Conservation (phyloP, 2,329 filamentous ascomycete genomes). For the Botrytis sinoallii region DNA sequence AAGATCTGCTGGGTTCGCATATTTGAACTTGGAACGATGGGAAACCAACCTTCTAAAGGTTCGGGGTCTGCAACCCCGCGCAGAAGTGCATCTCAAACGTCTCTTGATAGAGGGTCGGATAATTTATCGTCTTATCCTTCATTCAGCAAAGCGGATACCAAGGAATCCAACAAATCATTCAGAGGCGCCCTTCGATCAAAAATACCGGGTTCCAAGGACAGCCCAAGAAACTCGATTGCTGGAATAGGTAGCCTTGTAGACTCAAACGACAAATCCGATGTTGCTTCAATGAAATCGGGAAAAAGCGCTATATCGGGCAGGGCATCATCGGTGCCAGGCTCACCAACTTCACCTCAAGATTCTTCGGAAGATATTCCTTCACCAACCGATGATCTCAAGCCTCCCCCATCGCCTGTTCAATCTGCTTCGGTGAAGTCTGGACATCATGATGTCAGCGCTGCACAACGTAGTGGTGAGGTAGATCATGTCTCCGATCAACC, state of each 20-base stretch:
- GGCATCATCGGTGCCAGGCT: slow-evolving; percentile 41
- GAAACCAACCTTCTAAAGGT: slow-evolving; percentile 64
- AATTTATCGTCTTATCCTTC: slow-evolving; percentile 81
- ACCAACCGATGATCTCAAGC: slow-evolving; percentile 50
- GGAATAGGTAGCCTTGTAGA: slow-evolving; percentile 53
- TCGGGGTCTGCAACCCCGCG: slow-evolving; percentile 34
- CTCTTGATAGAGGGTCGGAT: slow-evolving; percentile 32
- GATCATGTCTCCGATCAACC: slow-evolving; percentile 92
- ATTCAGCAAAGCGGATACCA: slow-evolving; percentile 88
- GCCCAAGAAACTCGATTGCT: slow-evolving; percentile 72
- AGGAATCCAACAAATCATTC: slow-evolving; percentile 85
- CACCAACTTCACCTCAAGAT: slow-evolving; percentile 33
- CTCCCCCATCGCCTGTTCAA: slow-evolving; percentile 85
- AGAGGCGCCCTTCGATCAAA: slow-evolving; percentile 76
- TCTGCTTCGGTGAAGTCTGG: slow-evolving; percentile 70
- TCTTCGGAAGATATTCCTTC: slow-evolving; percentile 44
- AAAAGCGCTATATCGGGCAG: slow-evolving; percentile 54
- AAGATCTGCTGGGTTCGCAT: neutral
- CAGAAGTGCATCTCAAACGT: slow-evolving; percentile 33
- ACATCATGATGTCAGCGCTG: slow-evolving; percentile 74
- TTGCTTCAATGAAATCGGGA: slow-evolving; percentile 69
- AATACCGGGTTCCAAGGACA: slow-evolving; percentile 76
- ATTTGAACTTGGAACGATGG: slow-evolving; percentile 50
- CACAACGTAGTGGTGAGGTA: slow-evolving; percentile 84
- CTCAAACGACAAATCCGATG: slow-evolving; percentile 65